A percentile compares a stretch with the other conserved stretches of the same genome.
phyloP scores from a whole-genome alignment of 768 basidiomycete species.

The Amylocystis lapponica region DNA sequence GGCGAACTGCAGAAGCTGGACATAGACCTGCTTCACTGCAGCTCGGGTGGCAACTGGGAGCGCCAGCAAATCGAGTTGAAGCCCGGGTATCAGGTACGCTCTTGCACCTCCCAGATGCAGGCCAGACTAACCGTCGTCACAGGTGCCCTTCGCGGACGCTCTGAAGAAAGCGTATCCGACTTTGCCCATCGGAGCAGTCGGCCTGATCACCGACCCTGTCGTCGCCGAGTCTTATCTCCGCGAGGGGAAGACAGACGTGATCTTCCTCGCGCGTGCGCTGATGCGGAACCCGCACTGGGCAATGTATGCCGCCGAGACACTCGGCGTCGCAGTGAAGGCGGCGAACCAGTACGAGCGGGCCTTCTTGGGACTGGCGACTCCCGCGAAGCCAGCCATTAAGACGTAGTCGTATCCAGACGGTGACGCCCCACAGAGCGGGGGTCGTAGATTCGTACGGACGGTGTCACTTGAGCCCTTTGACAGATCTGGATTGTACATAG shows the following conservation, averaged over 20 bases:
- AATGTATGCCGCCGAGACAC: slow-evolving; percentile 51
- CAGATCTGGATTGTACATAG: too few species aligned
- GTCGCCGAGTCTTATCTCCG: slow-evolving; percentile 59
- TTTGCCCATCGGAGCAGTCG: slow-evolving; percentile 57
- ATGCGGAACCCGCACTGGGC: slow-evolving; percentile 64
- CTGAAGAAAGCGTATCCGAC: slow-evolving; percentile 56
- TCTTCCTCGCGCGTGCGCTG: slow-evolving; percentile 63
- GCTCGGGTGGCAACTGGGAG: slow-evolving; percentile 54
- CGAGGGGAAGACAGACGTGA: slow-evolving; percentile 61
- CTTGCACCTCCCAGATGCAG: neutral
- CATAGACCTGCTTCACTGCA: slow-evolving; percentile 71
- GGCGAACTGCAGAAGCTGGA: slow-evolving; percentile 53
- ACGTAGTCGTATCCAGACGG: too few species aligned
- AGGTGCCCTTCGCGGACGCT: slow-evolving; percentile 66
- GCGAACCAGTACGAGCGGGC: slow-evolving; percentile 70
- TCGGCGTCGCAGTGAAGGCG: slow-evolving; percentile 60
- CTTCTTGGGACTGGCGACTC: slow-evolving; percentile 40
- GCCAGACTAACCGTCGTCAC: neutral
- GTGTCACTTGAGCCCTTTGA: too few species aligned
- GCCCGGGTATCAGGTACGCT: slow-evolving; percentile 57
- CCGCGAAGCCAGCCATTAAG: too few species aligned
- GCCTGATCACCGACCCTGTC: slow-evolving; percentile 59
- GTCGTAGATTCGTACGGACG: too few species aligned
- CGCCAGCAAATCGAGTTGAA: slow-evolving; percentile 50
- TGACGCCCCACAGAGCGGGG: too few species aligned